Base-by-base conservation (phyloP, 345 rosid genomes). In the Acer negundo region DNA sequence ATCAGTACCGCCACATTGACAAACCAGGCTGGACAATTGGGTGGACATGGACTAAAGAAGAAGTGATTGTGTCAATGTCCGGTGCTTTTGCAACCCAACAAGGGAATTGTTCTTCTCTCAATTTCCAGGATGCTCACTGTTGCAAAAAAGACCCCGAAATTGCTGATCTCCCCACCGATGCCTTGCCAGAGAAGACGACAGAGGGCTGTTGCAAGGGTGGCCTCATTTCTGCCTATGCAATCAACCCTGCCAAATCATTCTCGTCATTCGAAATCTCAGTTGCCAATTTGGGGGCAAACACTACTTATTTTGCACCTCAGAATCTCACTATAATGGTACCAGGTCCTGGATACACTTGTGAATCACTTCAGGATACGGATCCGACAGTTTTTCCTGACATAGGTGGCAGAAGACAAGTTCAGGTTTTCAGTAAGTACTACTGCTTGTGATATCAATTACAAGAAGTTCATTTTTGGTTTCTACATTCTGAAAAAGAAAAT, bases 321-420 rank as follows among this genome's bases (percentile, higher is more conserved):
- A 82, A 84, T 62, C 90, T 89, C 17, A 85, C 85, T 10, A 69
- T 91, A 42, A 11, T 76, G 80, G 92, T 84, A 9, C 90, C 90
- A 28, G 89, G 89, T 40, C 89, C 87, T 8, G 89, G 92, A 49
- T 91, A 88, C 78, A 89, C 85, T 10, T 91, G 93, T 73, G 80
- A 87, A 75, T 78, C 75, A 10, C 70, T 89, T 40, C 19, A 64
- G 63, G 90, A 84, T 24, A 47, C 83, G 0, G 74, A 80, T 58
- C 93, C 91, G 0, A 82, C 89, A 0, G 79, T 82, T 53, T 87
- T 78, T 70, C 78, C 72, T 0, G 89, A 83, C 62, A 49, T 83
- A 19, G 92, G 87, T 4, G 95, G 90, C 20, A 80, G 80, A 82
- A 86, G 93, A 77, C 67, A 79, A 65, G 81, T 87, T 69, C 92